phyloP scores from a whole-genome alignment of 2,329 filamentous ascomycete species.

The Cercospora sp. region DNA sequence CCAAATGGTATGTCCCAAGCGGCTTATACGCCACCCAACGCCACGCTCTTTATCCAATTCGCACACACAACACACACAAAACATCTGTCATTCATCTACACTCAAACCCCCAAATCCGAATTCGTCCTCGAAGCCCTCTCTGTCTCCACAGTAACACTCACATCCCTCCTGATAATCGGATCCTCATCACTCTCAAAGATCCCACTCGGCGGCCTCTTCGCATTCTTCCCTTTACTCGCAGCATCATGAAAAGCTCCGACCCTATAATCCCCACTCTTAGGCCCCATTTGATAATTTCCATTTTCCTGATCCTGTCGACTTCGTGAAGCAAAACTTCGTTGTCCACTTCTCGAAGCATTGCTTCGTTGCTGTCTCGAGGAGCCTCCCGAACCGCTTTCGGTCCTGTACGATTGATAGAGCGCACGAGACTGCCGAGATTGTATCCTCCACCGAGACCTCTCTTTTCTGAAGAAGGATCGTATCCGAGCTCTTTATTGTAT shows the following conservation, averaged over 20 bases:
- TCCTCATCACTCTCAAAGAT: conserved; percentile 27
- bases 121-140: conserved; percentile 16
- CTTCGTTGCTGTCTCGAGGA: conserved; percentile 10
- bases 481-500: conserved; percentile 32
- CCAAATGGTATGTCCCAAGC: too few species aligned
- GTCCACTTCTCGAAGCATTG: conserved; percentile 10
- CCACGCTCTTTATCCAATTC: conserved; percentile 6
- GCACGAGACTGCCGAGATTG: conserved; percentile 23
- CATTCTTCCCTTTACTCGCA: conserved; percentile 12
- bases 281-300: conserved; percentile 19
- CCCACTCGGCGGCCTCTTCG: conserved; percentile 22
- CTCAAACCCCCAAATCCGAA: neutral
- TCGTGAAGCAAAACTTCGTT: conserved; percentile 6
- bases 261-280: conserved; percentile 23
- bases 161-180: conserved; percentile 32
- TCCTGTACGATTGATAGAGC: conserved; percentile 16
- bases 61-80: neutral
- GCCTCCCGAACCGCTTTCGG: neutral
- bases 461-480: conserved; percentile 23
- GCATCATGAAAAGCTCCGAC: conserved; percentile 27
- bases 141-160: conserved; percentile 27
- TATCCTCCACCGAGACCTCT: conserved; percentile 27
- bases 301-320: conserved; percentile 15
- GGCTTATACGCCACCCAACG: neutral
- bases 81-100: neutral